A percentile compares a stretch with the other conserved stretches of the same genome.
These are phyloP conservation scores for Phytophthora europaea DNA, from an alignment of 352 stramenopile genomes.

Conservation along the genomic window DNA sequence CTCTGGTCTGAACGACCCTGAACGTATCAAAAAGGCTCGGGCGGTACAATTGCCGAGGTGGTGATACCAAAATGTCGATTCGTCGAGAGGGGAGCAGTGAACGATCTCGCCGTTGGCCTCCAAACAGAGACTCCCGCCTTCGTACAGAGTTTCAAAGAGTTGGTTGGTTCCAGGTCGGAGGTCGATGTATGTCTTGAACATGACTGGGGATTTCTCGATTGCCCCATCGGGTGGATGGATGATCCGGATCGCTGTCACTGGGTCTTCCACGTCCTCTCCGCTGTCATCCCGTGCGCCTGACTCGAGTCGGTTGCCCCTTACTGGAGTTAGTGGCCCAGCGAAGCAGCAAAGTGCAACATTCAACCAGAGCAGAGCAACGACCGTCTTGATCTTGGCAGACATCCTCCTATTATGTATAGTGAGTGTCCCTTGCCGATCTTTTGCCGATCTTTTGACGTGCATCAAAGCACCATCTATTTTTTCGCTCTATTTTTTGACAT, in stretches of 20 bases:
- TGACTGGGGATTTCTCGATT: slow-evolving; percentile 8
- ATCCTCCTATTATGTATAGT: neutral
- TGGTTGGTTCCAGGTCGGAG: neutral
- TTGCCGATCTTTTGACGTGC: neutral
- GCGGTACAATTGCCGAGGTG: slow-evolving; percentile 1
- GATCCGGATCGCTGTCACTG: slow-evolving; percentile 4
- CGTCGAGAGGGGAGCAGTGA: neutral
- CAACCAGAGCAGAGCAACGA: neutral
- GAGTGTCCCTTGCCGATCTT: neutral
- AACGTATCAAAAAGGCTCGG: neutral
- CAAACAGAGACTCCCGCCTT: slow-evolving; percentile 2
- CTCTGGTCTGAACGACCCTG: neutral
- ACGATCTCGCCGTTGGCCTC: slow-evolving; percentile 3
- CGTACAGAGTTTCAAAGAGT: slow-evolving; percentile 3
- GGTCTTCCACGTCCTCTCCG: neutral
- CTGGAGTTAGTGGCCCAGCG: neutral
- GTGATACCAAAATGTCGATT: slow-evolving; percentile 1
- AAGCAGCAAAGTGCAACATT: neutral
- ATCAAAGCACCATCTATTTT: neutral
- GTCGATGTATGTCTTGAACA: slow-evolving; percentile 1
- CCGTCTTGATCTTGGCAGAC: neutral
- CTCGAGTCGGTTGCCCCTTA: neutral
- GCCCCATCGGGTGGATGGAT: slow-evolving; percentile 11
- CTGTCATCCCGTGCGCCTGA: neutral
- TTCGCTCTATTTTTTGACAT: too few relatives aligned